Evolutionary conservation across 768 basidiomycete genomes (phyloP).

Genomic region (Lentinus tigrinus): DNA sequence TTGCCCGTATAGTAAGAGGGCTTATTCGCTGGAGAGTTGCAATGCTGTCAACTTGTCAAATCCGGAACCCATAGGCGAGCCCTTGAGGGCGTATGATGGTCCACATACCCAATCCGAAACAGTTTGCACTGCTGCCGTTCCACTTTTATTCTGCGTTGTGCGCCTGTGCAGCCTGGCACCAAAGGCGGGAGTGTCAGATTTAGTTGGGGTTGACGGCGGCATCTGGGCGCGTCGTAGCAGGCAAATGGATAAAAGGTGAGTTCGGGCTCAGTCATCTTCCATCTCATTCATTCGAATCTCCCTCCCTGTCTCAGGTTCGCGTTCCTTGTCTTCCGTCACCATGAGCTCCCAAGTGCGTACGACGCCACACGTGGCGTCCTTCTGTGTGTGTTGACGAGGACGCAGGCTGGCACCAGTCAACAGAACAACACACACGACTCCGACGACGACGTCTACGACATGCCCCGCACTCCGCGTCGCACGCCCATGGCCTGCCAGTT

Average conservation of each 20-base stretch:
- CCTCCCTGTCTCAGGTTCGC: not conserved
- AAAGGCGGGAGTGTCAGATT: not conserved
- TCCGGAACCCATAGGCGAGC: not conserved
- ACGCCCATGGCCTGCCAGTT: constrained; percentile 74
- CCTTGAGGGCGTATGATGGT: not conserved
- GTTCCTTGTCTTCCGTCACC: not conserved
- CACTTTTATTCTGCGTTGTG: not conserved
- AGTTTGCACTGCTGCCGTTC: not conserved
- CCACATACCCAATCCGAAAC: not conserved
- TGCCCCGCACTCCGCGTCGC: constrained; percentile 37
- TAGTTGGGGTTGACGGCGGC: not conserved
- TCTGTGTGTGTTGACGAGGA: not conserved
- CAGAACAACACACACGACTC: constrained; percentile 20
- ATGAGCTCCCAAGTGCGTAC: constrained; percentile 12
- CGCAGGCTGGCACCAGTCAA: constrained; percentile 4
- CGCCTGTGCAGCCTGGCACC: not conserved
- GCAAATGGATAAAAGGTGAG: not conserved
- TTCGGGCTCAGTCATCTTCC: not conserved
- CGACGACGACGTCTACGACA: constrained; percentile 22
- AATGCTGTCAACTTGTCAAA: not conserved
- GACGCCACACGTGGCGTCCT: too few relatives aligned
- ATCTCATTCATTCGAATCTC: not conserved
- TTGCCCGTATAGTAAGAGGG: not conserved
- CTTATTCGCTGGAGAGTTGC: not conserved
- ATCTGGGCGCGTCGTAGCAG: not conserved